Percentiles rank a stretch among this genome's conserved stretches.
Evolutionary conservation across 345 rosid species (phyloP).

Genomic region (Eucalyptus erythrocorys): DNA sequence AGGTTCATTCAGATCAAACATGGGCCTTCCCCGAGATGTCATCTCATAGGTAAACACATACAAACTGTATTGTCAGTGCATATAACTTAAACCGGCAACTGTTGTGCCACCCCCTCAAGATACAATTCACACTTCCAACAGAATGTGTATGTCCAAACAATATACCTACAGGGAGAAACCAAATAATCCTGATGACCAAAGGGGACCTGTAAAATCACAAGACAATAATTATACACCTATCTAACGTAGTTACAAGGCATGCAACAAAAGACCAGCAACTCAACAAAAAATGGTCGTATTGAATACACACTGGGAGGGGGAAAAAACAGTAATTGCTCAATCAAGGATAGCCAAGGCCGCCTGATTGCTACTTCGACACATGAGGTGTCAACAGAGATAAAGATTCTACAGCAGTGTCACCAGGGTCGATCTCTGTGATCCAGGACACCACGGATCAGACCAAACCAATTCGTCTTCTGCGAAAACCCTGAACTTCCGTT

Average conservation of each 20-base stretch:
- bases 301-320: not conserved
- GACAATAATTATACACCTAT: not conserved
- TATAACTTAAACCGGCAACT: not conserved
- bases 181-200: not conserved
- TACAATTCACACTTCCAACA: not conserved
- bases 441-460: not conserved
- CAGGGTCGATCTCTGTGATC: not conserved
- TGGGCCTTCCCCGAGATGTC: constrained; percentile 76
- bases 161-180: not conserved
- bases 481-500: not conserved
- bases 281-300: not conserved
- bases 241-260: not conserved
- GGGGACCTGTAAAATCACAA: not conserved
- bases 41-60: constrained; percentile 75
- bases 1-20: constrained; percentile 99
- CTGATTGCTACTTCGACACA: not conserved
- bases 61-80: constrained; percentile 20
- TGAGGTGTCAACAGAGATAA: not conserved
- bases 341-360: not conserved
- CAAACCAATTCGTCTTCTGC: not conserved
- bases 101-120: not conserved
- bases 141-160: not conserved
- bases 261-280: not conserved
- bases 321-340: not conserved
- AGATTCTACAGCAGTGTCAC: not conserved